These are phyloP conservation scores for Trypanosoma melophagium DNA, from an alignment of 208 protist species.

Conservation along the genomic window DNA sequence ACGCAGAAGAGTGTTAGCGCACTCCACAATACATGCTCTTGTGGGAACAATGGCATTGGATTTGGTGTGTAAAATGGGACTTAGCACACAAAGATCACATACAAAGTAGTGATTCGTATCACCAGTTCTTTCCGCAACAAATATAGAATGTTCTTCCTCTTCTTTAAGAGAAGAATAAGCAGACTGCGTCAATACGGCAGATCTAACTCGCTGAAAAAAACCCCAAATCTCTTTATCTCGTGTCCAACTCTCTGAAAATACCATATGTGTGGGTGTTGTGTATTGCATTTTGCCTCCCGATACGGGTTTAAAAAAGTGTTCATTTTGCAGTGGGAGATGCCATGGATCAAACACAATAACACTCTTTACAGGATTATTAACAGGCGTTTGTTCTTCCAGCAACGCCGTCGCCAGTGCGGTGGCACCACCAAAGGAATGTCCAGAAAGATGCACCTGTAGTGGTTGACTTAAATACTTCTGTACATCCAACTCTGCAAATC, in stretches of 20 bases:
- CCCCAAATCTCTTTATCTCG: slow-evolving; percentile 33
- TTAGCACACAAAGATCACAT: slow-evolving; percentile 59
- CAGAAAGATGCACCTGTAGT: slow-evolving; percentile 43
- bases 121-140: slow-evolving; percentile 14
- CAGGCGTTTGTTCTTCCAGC: slow-evolving; percentile 24
- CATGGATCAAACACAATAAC: slow-evolving; percentile 74
- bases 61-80: slow-evolving; percentile 47
- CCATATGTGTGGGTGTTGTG: slow-evolving; percentile 54
- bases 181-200: slow-evolving; percentile 31
- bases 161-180: slow-evolving; percentile 22
- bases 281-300: slow-evolving; percentile 18
- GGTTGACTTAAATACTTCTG: slow-evolving; percentile 25
- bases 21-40: slow-evolving; percentile 41
- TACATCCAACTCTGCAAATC: slow-evolving; percentile 34
- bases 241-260: slow-evolving; percentile 69
- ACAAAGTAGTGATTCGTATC: slow-evolving; percentile 50
- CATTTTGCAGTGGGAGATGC: slow-evolving; percentile 47
- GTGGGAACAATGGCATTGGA: slow-evolving; percentile 40
- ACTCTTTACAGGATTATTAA: slow-evolving; percentile 22
- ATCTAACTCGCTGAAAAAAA: slow-evolving; percentile 40
- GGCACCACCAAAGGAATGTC: slow-evolving; percentile 85
- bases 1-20: slow-evolving; percentile 33
- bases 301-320: slow-evolving; percentile 49
- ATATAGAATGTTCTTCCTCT: slow-evolving; percentile 10
- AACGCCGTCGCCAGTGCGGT: slow-evolving; percentile 55